These are phyloP conservation scores for Peronosclerospora sorghi DNA, from an alignment of 352 stramenopile species.

Conservation along the genomic window DNA sequence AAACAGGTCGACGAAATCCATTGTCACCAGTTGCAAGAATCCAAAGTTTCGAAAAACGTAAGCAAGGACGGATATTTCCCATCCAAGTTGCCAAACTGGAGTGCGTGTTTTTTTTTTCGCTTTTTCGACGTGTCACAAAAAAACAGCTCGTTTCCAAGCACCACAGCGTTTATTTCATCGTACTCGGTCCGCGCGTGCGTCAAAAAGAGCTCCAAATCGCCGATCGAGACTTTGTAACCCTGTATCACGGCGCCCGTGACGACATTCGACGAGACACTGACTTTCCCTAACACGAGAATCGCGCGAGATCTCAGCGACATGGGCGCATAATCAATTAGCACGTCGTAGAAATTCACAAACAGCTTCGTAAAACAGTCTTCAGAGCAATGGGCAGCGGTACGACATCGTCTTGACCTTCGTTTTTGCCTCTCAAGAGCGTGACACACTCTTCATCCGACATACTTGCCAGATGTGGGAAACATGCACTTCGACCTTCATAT, in stretches of 20 bases:
- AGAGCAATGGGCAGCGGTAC: slow-evolving; percentile 53
- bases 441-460: slow-evolving; percentile 45
- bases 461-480: slow-evolving; percentile 69
- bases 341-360: slow-evolving; percentile 79
- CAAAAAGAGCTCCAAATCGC: slow-evolving; percentile 62
- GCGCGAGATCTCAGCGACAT: slow-evolving; percentile 45
- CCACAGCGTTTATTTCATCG: slow-evolving; percentile 54
- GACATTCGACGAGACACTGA: slow-evolving; percentile 76
- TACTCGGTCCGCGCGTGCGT: slow-evolving; percentile 51
- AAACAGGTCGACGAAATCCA: slow-evolving; percentile 82
- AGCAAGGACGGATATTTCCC: slow-evolving; percentile 55
- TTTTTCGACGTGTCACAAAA: slow-evolving; percentile 7
- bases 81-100: slow-evolving; percentile 32
- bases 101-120: slow-evolving; percentile 28
- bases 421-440: slow-evolving; percentile 31
- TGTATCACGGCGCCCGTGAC: slow-evolving; percentile 79
- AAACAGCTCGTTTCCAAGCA: slow-evolving; percentile 64
- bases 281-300: slow-evolving; percentile 64
- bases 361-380: slow-evolving; percentile 86
- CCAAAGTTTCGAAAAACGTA: slow-evolving; percentile 73
- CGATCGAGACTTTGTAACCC: slow-evolving; percentile 73
- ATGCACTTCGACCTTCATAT: slow-evolving; percentile 83
- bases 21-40: slow-evolving; percentile 75
- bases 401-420: slow-evolving; percentile 31
- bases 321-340: slow-evolving; percentile 70